Conservation (phyloP, 139 green algal genomes). For the Tetradesmus lagerheimii region DNA sequence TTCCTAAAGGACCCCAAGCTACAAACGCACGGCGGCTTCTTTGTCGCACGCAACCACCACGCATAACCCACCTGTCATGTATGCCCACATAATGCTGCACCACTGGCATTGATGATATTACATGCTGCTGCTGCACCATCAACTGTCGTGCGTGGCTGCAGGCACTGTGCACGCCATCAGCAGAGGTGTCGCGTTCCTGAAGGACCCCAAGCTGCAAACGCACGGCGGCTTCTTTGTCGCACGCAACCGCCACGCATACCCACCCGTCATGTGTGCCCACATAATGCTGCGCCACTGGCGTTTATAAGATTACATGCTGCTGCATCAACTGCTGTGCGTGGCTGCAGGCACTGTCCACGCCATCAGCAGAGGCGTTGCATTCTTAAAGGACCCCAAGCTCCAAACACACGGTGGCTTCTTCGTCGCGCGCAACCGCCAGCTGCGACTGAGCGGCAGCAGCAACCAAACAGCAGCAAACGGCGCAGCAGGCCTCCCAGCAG, state of each 20-base stretch:
- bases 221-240: slow-evolving; percentile 77
- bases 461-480: slow-evolving; percentile 1
- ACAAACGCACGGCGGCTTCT: slow-evolving; percentile 68
- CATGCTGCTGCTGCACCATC: background rate
- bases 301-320: background rate
- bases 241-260: slow-evolving; percentile 45
- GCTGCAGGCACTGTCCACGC: slow-evolving; percentile 80
- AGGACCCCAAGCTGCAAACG: slow-evolving; percentile 64
- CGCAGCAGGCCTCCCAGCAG: background rate
- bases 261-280: too few relatives aligned
- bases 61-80: too few relatives aligned
- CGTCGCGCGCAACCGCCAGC: slow-evolving; percentile 64
- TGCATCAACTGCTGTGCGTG: background rate
- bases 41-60: slow-evolving; percentile 67
- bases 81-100: too few relatives aligned
- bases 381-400: slow-evolving; percentile 77
- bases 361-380: slow-evolving; percentile 80
- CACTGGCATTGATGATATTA: too few relatives aligned
- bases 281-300: too few relatives aligned
- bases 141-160: background rate
- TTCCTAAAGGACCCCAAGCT: slow-evolving; percentile 82
- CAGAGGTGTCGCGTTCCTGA: slow-evolving; percentile 81
- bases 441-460: slow-evolving; percentile 51
- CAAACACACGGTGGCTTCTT: slow-evolving; percentile 72
- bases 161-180: slow-evolving; percentile 88